Evolutionary conservation across 495 filamentous ascomycete species (phyloP).

Genomic region (Glutinoglossum americanum): DNA sequence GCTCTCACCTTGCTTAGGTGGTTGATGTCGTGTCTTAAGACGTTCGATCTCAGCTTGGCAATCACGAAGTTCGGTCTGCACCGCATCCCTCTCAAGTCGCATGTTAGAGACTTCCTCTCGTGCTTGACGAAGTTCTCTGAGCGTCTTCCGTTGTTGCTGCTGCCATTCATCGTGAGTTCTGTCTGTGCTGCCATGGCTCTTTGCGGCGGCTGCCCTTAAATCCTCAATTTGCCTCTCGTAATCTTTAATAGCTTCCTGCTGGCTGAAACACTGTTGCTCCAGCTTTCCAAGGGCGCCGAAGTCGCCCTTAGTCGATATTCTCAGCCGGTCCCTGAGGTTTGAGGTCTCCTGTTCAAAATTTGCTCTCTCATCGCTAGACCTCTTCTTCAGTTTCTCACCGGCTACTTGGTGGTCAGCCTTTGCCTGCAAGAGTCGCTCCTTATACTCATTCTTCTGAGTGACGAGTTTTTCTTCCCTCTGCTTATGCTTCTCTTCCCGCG

Average conservation of each 20-base stretch:
- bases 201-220: not conserved
- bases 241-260: not conserved
- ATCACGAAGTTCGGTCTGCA: not conserved
- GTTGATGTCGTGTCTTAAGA: not conserved
- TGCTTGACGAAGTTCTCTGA: not conserved
- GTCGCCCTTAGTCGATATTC: not conserved
- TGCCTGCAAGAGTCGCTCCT: not conserved
- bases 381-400: not conserved
- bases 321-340: not conserved
- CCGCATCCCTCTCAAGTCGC: not conserved
- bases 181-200: not conserved
- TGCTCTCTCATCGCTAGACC: not conserved
- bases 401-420: not conserved
- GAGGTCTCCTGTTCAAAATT: not conserved
- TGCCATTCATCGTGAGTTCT: not conserved
- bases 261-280: not conserved
- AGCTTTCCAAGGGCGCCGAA: not conserved
- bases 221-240: not conserved
- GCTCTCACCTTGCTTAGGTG: not conserved
- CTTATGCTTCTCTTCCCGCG: constrained; percentile 1
- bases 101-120: not conserved
- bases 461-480: not conserved
- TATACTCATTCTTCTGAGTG: constrained; percentile 3
- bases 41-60: not conserved
- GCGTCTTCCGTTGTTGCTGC: constrained; percentile 1